Percentiles rank a stretch among this genome's conserved stretches.
phyloP scores from a whole-genome alignment of 345 rosid genomes.

The Brassica juncea region DNA sequence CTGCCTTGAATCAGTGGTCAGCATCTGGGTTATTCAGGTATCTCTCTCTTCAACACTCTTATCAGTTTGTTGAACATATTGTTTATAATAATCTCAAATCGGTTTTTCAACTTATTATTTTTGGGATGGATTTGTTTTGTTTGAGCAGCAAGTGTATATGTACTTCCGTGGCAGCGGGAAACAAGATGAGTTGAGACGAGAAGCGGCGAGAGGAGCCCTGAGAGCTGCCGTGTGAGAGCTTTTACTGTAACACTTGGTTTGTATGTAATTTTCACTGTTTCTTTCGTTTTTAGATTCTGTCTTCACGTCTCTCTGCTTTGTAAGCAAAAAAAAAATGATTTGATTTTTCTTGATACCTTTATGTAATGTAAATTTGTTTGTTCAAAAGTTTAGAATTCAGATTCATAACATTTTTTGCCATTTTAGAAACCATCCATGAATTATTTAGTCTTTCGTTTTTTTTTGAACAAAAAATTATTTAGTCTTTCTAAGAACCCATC shows the following conservation, averaged over 20 bases:
- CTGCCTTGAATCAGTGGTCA: constrained; percentile 67
- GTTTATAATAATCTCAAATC: not conserved
- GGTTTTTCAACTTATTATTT: not conserved
- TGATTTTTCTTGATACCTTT: constrained; percentile 16
- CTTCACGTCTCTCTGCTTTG: constrained; percentile 8
- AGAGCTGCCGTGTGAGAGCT: constrained; percentile 58
- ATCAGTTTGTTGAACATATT: constrained; percentile 1
- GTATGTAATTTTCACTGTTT: constrained; percentile 24
- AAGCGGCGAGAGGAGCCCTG: constrained; percentile 60
- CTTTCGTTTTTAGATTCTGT: not conserved
- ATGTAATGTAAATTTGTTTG: constrained; percentile 35
- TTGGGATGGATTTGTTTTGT: not conserved
- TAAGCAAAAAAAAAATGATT: not conserved
- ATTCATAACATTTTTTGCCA: not conserved
- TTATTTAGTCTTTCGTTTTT: not conserved
- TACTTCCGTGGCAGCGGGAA: constrained; percentile 85
- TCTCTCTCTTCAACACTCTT: constrained; percentile 10
- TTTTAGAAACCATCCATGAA: not conserved
- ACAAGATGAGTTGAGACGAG: constrained; percentile 60
- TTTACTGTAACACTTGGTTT: constrained; percentile 20
- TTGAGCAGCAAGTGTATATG: constrained; percentile 78
- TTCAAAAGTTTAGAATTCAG: constrained; percentile 3
- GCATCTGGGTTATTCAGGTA: constrained; percentile 94
- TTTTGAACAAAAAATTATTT: not conserved
- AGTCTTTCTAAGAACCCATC: not conserved